Base-by-base conservation (phyloP, 495 filamentous ascomycete genomes). In the Tuber brumale region DNA sequence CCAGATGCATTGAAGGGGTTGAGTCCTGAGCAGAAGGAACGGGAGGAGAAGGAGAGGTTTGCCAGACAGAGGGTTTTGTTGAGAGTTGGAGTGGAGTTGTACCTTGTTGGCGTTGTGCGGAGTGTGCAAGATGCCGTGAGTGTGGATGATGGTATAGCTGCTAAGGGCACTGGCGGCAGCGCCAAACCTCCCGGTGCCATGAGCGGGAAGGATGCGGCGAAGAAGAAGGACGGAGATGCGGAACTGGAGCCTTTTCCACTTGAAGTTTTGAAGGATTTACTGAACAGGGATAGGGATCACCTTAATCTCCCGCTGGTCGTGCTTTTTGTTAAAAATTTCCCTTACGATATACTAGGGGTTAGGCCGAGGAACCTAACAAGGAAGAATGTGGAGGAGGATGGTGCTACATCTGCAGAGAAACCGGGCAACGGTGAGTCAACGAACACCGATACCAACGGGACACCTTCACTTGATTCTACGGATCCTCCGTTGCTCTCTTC, bases 1-100 rank as follows among this genome's bases (percentile, higher is more conserved):
- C 97, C 93, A 85, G 88, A 89, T 72, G 88, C 92, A 70, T 84
- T 99, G 74, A 98, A 97, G 83, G 86, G 87, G 0, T 86, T 98
- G 44, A 85, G 89, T 16, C 88, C 91, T 75, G 95, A 99, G 81
- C 88, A 92, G 21, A 91, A 91, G 77, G 95, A 99, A 83, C 92
- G 93, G 75, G 95, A 99, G 85, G 95, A 99, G 84, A 97, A 96
- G 84, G 95, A 98, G 70, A 91, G 95, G 0, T 84, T 98, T 43
- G 87, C 90, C 37, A 90, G 95, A 51, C 96, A 99, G 82, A 89
- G 96, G 44, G 88, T 93, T 16, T 88, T 99, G 41, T 85, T 99
- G 45, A 89, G 94, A 45, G 92, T 97, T 3, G 93, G 95, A 48
- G 97, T 95, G 18, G 96, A 99, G 83, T 87, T 99, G 44, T 99